These are phyloP conservation scores for Neocucurbitaria cava DNA, from an alignment of 2,329 filamentous ascomycete genomes.

Conservation along the genomic window DNA sequence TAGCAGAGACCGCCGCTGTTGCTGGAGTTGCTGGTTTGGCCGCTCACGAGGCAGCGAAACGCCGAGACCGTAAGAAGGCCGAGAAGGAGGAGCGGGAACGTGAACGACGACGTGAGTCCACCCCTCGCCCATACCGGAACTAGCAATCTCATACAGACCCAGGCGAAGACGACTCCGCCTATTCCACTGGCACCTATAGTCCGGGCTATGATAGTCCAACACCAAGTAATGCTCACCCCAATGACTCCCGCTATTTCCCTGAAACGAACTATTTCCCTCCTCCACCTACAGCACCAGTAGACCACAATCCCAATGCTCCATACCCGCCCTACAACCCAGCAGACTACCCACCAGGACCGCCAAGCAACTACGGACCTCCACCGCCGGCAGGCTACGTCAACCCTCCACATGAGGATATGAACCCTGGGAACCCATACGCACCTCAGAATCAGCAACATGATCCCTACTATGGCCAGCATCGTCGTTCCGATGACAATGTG, in stretches of 20 bases:
- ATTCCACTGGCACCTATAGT: slow-evolving; percentile 42
- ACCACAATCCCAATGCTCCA: slow-evolving; percentile 35
- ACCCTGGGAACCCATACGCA: slow-evolving; percentile 38
- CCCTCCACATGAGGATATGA: slow-evolving; percentile 38
- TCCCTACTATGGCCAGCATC: slow-evolving; percentile 44
- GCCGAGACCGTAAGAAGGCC: slow-evolving; percentile 63
- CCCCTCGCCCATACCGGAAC: slow-evolving; percentile 12
- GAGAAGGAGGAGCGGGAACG: slow-evolving; percentile 61
- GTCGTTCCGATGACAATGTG: slow-evolving; percentile 57
- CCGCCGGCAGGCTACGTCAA: slow-evolving; percentile 36
- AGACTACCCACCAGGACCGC: slow-evolving; percentile 50
- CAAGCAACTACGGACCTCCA: slow-evolving; percentile 30
- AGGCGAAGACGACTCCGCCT: slow-evolving; percentile 47
- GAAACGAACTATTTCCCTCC: slow-evolving; percentile 58
- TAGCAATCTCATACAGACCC: slow-evolving; percentile 24
- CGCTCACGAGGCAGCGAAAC: slow-evolving; percentile 64
- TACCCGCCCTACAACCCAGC: slow-evolving; percentile 51
- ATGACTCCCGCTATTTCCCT: slow-evolving; percentile 52
- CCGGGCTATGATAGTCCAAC: slow-evolving; percentile 29
- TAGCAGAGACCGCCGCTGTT: slow-evolving; percentile 64
- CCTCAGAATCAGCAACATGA: slow-evolving; percentile 26
- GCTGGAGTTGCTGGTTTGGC: slow-evolving; percentile 65
- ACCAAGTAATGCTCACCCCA: slow-evolving; percentile 42
- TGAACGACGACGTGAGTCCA: slow-evolving; percentile 58
- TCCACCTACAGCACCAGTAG: slow-evolving; percentile 48